Conservation (phyloP, 805 yeast genomes). For the Nakazawaea populi region DNA sequence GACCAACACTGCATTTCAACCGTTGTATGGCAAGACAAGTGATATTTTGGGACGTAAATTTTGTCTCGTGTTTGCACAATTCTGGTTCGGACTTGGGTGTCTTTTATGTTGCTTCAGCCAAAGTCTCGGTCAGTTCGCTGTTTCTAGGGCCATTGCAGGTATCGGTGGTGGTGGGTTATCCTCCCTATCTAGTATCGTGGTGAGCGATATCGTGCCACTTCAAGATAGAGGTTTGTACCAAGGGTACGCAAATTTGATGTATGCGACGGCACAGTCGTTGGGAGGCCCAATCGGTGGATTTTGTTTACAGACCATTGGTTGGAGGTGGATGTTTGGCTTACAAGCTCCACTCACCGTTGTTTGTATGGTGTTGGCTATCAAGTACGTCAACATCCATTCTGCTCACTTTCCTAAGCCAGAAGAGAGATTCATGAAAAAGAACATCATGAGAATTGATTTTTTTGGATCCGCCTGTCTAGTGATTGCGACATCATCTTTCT, state of each 20-base stretch:
- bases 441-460: constrained; percentile 32
- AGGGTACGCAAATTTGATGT: constrained; percentile 39
- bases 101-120: constrained; percentile 34
- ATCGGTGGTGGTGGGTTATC: constrained; percentile 54
- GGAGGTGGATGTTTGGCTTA: constrained; percentile 38
- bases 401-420: constrained; percentile 20
- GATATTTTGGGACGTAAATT: constrained; percentile 56
- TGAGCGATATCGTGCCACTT: constrained; percentile 50
- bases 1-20: constrained; percentile 71
- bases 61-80: constrained; percentile 36
- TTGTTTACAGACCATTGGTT: constrained; percentile 31
- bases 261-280: constrained; percentile 32
- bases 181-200: constrained; percentile 44
- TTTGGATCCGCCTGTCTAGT: constrained; percentile 33
- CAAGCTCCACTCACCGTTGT: constrained; percentile 32
- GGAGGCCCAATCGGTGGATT: constrained; percentile 41
- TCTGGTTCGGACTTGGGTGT: constrained; percentile 39
- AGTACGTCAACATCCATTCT: constrained; percentile 28
- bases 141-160: constrained; percentile 52
- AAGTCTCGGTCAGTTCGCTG: constrained; percentile 37
- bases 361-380: constrained; percentile 19
- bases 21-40: constrained; percentile 63
- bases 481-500: constrained; percentile 25
- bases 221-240: constrained; percentile 48
- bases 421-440: constrained; percentile 26